phyloP scores from a whole-genome alignment of 192 early-diverging fungal genomes.

The Spizellomyces punctatus region DNA sequence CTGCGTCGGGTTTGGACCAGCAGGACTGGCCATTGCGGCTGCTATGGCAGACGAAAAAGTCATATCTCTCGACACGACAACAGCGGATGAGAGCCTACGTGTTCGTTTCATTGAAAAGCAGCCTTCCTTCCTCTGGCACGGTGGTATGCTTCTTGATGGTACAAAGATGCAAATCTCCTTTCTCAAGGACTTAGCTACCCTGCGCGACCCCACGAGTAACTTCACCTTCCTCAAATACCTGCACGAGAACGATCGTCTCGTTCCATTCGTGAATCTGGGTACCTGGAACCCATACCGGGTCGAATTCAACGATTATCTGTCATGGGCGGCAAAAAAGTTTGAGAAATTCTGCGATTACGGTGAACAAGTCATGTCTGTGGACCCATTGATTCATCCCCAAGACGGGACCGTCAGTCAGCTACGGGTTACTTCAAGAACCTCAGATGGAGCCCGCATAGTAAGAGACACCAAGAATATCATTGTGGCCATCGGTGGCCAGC shows the following conservation, averaged over 20 bases:
- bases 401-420: background rate
- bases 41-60: conserved; percentile 26
- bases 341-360: conserved; percentile 15
- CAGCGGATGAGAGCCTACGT: background rate
- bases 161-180: conserved; percentile 31
- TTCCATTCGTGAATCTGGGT: conserved; percentile 19
- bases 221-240: conserved; percentile 35
- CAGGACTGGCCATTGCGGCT: conserved; percentile 29
- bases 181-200: conserved; percentile 35
- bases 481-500: conserved; percentile 25
- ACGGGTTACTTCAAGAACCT: conserved; percentile 2
- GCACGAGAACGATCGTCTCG: conserved; percentile 20
- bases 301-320: conserved; percentile 34
- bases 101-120: conserved; percentile 33
- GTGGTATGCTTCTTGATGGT: conserved; percentile 29
- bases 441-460: background rate
- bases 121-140: conserved; percentile 27
- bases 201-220: conserved; percentile 28
- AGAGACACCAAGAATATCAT: conserved; percentile 14
- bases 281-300: conserved; percentile 28
- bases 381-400: background rate
- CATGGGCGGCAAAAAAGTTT: conserved; percentile 25
- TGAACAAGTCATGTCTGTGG: conserved; percentile 14
- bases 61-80: background rate
- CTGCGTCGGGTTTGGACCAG: conserved; percentile 35